Base-by-base conservation (phyloP, 2,329 filamentous ascomycete genomes). In the Gaeumannomyces sp. region DNA sequence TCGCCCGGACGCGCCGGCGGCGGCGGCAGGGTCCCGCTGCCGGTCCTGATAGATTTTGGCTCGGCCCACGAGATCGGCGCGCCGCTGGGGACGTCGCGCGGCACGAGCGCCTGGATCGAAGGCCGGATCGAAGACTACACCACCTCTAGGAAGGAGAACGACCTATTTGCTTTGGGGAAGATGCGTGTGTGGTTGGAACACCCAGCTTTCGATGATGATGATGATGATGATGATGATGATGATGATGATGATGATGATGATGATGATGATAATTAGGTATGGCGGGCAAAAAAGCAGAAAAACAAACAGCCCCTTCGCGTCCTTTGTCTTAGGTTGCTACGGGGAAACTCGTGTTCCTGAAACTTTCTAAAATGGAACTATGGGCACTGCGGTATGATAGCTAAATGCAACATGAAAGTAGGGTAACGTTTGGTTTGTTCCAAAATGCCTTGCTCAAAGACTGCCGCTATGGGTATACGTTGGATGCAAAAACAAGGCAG, bases 31-130 rank as follows among this genome's bases (percentile, higher is more conserved):
- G 29, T 29, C 29, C 29, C 29, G 29, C 19, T 53, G 63, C 59
- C 68, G 2, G 57, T 67, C 7, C 50, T 68, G 38, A 63, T 67
- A 28, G 65, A 68, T 56, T 66, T 68, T 61, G 67, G 65, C 5
- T 65, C 65, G 1, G 65, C 64, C 22, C 64, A 64, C 19, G 25
- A 31, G 57, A 53, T 65, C 19, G 58, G 29, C 3, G 13, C 38
- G 58, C 7, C 19, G 57, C 27, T 64, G 25, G 16, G 29, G 22
- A 64, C 58, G 16, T 38, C 10, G 22, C 61, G 33, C 10, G 64
- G 67, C 2, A 66, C 61, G 5, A 45, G 35, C 8, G 62, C 64
- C 16, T 67, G 67, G 65, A 60, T 60, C 7, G 62, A 65, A 1
- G 59, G 60, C 6, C 35, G 31, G 31, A 50, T 57, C 2, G 59